phyloP scores from a whole-genome alignment of 2,329 filamentous ascomycete species.

The Ceratocystiopsis minuta region DNA sequence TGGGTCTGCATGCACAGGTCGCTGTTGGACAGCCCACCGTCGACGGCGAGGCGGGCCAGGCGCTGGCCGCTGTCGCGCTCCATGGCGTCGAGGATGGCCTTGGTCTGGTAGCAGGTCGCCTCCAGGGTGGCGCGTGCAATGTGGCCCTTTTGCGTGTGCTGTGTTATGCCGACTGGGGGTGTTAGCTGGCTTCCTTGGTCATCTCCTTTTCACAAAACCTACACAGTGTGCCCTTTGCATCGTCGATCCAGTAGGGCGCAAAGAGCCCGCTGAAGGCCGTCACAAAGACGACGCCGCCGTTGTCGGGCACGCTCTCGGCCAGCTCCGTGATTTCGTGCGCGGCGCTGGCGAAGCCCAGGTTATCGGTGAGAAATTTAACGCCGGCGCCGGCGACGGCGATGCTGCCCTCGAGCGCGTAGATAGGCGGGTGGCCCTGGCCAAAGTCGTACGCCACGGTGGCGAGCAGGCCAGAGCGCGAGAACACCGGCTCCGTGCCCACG shows the following conservation, averaged over 20 bases:
- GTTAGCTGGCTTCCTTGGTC: neutral
- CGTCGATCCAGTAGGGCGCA: conserved; percentile 88
- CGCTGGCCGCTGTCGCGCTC: conserved; percentile 65
- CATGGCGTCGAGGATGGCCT: conserved; percentile 83
- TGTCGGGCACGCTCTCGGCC: conserved; percentile 42
- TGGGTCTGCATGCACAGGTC: conserved; percentile 85
- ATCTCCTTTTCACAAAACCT: conserved; percentile 15
- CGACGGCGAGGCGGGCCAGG: conserved; percentile 60
- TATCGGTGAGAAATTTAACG: conserved; percentile 55
- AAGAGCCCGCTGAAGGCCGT: conserved; percentile 85
- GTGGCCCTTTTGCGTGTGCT: conserved; percentile 70
- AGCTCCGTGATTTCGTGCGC: conserved; percentile 31
- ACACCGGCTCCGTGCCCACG: conserved; percentile 66
- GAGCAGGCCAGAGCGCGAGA: conserved; percentile 66
- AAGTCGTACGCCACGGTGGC: conserved; percentile 82
- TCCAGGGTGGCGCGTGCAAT: conserved; percentile 79
- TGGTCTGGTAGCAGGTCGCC: conserved; percentile 82
- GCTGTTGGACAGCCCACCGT: conserved; percentile 79
- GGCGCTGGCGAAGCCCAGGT: conserved; percentile 39
- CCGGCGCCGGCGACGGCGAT: conserved; percentile 68
- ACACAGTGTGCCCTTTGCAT: conserved; percentile 75
- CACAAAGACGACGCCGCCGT: conserved; percentile 70
- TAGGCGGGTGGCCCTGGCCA: conserved; percentile 35
- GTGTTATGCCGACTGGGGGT: conserved; percentile 53
- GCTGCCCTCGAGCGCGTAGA: conserved; percentile 71